Evolutionary conservation across 2,329 filamentous ascomycete genomes (phyloP).

Genomic region (Plenodomus tracheiphilus): DNA sequence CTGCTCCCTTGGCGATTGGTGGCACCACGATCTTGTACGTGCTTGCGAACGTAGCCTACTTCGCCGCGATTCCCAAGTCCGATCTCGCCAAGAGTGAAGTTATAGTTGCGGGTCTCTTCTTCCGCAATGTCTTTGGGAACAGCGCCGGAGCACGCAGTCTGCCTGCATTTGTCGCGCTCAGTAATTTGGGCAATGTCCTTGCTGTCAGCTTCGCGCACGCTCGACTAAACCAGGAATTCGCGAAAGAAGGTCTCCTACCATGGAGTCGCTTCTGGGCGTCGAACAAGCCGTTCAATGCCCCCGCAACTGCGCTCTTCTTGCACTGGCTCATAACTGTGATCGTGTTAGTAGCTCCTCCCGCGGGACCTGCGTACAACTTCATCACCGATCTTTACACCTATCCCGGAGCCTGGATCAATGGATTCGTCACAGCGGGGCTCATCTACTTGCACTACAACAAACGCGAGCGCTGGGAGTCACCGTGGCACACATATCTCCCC

Average conservation of each 20-base stretch:
- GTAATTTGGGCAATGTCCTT: constrained; percentile 65
- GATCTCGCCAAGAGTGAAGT: constrained; percentile 62
- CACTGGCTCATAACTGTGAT: constrained; percentile 69
- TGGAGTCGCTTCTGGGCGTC: constrained; percentile 70
- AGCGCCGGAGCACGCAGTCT: constrained; percentile 51
- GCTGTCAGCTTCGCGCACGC: constrained; percentile 64
- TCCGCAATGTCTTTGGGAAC: constrained; percentile 64
- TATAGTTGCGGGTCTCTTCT: constrained; percentile 64
- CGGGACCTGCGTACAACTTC: constrained; percentile 71
- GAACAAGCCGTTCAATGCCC: constrained; percentile 68
- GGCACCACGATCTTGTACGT: constrained; percentile 64
- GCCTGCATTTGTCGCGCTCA: constrained; percentile 61
- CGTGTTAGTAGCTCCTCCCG: constrained; percentile 67
- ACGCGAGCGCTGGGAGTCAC: constrained; percentile 39
- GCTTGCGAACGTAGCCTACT: constrained; percentile 68
- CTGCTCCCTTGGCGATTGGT: constrained; percentile 62
- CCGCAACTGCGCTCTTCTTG: constrained; percentile 57
- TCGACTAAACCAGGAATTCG: constrained; percentile 66
- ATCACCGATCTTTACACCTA: constrained; percentile 57
- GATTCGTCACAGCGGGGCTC: constrained; percentile 41
- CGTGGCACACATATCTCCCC: constrained; percentile 44
- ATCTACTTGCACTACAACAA: constrained; percentile 43
- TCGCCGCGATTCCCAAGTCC: constrained; percentile 62
- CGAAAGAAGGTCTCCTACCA: constrained; percentile 70
- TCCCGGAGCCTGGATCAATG: constrained; percentile 44